Base-by-base conservation (phyloP, 371 early-diverging fungal genomes). In the Rhizopus sp. region DNA sequence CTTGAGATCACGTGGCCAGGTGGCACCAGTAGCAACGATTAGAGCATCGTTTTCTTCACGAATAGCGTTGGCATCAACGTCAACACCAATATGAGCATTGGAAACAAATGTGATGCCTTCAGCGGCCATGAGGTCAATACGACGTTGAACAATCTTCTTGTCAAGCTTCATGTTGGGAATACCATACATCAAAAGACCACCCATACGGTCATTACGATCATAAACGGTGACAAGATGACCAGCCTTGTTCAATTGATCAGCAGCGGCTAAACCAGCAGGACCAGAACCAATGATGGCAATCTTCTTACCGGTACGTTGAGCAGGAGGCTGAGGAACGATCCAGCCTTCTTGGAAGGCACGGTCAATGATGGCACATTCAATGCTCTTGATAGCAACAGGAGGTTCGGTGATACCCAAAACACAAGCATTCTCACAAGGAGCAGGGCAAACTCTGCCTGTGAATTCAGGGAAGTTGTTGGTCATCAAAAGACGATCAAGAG, bases 141-240 rank as follows among this genome's bases (percentile, higher is more conserved):
- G 92, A 42, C 98, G 87, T 68, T 93, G 91, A 37, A 98, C 96
- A 55, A 95, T 68, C 53, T 81, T 80, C 86, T 96, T 97, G 78
- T 98, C 97, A 31, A 98, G 88, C 85, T 98, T 98, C 98, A 98
- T 98, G 83, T 98, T 97, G 56, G 98, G 98, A 59, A 98, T 98
- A 63, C 98, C 98, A 72, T 98, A 98, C 88, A 94, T 94, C 64
- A 98, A 81, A 51, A 98, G 77, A 52, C 98, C 98, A 69, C 98
- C 98, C 59, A 91, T 83, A 57, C 95, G 89, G 61, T 97, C 97
- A 55, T 95, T 94, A 55, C 97, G 89, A 69, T 98, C 98, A 66
- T 94, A 97, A 50, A 98, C 96, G 12, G 93, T 94, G 30, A 96
- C 95, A 9, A 53, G 47, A 75, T 98, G 96, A 15, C 98, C 98